Evolutionary conservation across 768 basidiomycete genomes (phyloP).

Genomic region (Strobilomyces echinocephalus): DNA sequence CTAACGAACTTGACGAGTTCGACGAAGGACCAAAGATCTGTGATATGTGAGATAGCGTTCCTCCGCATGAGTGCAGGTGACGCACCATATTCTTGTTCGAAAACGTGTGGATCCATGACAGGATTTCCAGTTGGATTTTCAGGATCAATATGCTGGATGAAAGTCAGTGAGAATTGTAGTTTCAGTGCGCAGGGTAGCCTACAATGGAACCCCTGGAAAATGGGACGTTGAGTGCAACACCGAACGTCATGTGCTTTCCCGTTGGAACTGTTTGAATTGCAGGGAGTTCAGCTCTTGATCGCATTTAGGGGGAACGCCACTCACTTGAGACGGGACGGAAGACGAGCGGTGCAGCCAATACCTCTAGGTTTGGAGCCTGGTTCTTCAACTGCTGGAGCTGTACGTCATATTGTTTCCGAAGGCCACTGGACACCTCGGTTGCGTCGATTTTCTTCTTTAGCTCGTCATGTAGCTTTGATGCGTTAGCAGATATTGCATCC

Average conservation of each 20-base stretch:
- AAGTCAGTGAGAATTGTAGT: background rate
- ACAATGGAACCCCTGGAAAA: conserved; percentile 2
- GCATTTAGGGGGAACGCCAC: background rate
- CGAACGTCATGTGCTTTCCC: background rate
- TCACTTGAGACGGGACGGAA: background rate
- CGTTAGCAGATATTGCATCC: background rate
- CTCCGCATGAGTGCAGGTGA: background rate
- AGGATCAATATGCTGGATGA: background rate
- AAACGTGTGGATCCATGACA: background rate
- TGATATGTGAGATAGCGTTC: background rate
- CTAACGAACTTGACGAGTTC: background rate
- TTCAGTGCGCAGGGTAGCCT: background rate
- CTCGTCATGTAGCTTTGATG: background rate
- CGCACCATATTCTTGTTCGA: background rate
- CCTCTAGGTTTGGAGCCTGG: conserved; percentile 1
- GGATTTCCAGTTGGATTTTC: background rate
- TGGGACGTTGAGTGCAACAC: background rate
- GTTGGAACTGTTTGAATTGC: background rate
- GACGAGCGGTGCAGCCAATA: background rate
- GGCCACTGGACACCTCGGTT: background rate
- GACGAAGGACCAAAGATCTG: background rate
- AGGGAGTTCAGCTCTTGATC: background rate
- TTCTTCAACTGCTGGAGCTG: conserved; percentile 1
- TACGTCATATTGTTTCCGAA: conserved; percentile 3
- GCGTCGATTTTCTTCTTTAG: background rate